Base-by-base conservation (phyloP, 1,139 yeast genomes). In the Pichia sp. region DNA sequence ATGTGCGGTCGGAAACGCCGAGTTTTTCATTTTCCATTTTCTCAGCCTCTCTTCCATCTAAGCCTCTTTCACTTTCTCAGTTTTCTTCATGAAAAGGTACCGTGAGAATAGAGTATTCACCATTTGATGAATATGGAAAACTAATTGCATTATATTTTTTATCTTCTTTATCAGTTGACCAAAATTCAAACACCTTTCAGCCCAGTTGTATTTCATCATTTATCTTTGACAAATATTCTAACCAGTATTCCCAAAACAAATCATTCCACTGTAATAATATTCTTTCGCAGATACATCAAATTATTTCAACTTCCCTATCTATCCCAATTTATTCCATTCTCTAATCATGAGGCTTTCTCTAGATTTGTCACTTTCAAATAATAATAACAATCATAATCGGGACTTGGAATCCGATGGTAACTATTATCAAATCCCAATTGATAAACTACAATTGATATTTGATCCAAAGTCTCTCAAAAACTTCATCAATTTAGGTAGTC, bases 381-480 rank as follows among this genome's bases (percentile, higher is more conserved):
- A 20, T 13, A 8, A 18, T 32, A 16, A 16, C 6, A 9, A 38
- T 6, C 20, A 25, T 13, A 18, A 37, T 11, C 18, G 27, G 11
- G 55, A 54, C 30, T 30, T 51, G 15, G 56, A 53, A 40, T 35
- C 47, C 5, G 20, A 46, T 11, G 43, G 42, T 3, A 30, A 43
- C 27, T 46, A 44, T 26, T 56, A 50, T 36, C 45, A 46, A 39
- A 49, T 60, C 4, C 44, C 62, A 1, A 37, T 54, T 1, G 61
- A 63, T 1, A 66, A 71, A 24, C 62, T 77, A 42, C 61, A 71
- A 22, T 65, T 59, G 15, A 63, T 78, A 24, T 81, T 77, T 55
- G 82, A 77, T 58, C 82, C 82, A 32, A 78, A 77, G 58, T 74
- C 79, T 1, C 57, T 78, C 15, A 59, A 56, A 36, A 61, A 66